Conservation (phyloP, 176 grass and related monocot species). For the Rhipidocladum racemiflorum region DNA sequence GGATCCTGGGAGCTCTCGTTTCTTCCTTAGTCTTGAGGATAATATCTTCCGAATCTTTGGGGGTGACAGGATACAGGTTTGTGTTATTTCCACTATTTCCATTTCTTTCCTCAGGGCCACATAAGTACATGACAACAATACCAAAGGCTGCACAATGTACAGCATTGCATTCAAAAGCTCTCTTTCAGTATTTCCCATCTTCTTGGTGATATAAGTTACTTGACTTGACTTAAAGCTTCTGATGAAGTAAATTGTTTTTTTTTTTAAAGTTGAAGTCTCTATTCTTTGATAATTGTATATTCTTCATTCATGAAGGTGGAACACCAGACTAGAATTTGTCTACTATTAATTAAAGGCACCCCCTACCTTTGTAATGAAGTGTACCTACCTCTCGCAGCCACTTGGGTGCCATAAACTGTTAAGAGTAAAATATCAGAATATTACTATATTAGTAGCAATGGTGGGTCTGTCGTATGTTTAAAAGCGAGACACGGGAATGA, state of each 20-base stretch:
- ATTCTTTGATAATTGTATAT: constrained; percentile 15
- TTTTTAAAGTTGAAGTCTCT: constrained; percentile 4
- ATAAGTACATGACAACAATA: constrained; percentile 2
- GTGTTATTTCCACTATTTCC: constrained; percentile 33
- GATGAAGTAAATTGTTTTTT: neutral
- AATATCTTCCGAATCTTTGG: constrained; percentile 96
- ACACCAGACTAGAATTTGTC: neutral
- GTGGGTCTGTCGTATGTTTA: no score
- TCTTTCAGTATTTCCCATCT: neutral
- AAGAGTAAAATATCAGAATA: neutral
- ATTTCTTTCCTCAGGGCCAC: constrained; percentile 1
- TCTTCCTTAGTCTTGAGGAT: constrained; percentile 98
- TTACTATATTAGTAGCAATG: neutral
- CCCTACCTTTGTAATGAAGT: neutral
- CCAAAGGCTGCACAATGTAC: neutral
- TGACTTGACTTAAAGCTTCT: constrained; percentile 8
- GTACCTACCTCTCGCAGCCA: constrained; percentile 5
- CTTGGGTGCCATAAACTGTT: constrained; percentile 9
- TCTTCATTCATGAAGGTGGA: constrained; percentile 11
- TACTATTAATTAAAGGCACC: neutral
- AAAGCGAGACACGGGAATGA: no score
- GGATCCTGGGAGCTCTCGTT: constrained; percentile 94
- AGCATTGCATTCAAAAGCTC: constrained; percentile 10
- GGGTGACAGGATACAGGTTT: constrained; percentile 96
- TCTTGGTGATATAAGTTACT: neutral